These are phyloP conservation scores for Linnemannia elongata DNA, from an alignment of 192 early-diverging fungal species.

Conservation along the genomic window DNA sequence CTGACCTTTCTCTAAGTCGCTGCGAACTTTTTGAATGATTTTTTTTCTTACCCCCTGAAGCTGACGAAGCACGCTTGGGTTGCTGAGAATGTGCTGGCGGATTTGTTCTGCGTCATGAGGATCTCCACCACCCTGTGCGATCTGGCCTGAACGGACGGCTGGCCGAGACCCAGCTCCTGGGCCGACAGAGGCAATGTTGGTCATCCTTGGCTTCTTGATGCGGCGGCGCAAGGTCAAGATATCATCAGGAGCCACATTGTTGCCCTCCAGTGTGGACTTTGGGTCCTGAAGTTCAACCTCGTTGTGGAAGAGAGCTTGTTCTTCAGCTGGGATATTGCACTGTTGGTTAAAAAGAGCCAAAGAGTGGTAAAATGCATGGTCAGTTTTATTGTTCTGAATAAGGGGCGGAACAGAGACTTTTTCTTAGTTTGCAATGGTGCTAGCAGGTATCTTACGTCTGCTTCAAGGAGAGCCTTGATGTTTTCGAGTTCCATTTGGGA, in stretches of 20 bases:
- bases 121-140: slow-evolving; percentile 38
- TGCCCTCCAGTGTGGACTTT: slow-evolving; percentile 73
- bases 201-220: slow-evolving; percentile 42
- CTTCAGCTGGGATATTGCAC: slow-evolving; percentile 72
- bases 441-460: slow-evolving; percentile 66
- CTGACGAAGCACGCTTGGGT: slow-evolving; percentile 70
- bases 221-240: slow-evolving; percentile 74
- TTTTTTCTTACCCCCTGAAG: slow-evolving; percentile 64
- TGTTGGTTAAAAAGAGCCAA: slow-evolving; percentile 31
- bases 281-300: slow-evolving; percentile 71
- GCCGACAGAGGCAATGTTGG: slow-evolving; percentile 21
- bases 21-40: background rate
- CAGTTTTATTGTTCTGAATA: background rate
- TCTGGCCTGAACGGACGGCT: slow-evolving; percentile 30
- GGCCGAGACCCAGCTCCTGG: slow-evolving; percentile 19
- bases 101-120: slow-evolving; percentile 65
- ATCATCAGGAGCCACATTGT: slow-evolving; percentile 79
- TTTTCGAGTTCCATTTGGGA: slow-evolving; percentile 82
- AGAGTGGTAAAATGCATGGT: slow-evolving; percentile 5
- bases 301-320: slow-evolving; percentile 79
- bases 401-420: background rate
- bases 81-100: slow-evolving; percentile 73
- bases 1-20: background rate
- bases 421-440: background rate
- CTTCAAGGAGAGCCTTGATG: slow-evolving; percentile 88